These are phyloP conservation scores for Hevea brasiliensis DNA, from an alignment of 345 rosid species.

Conservation along the genomic window DNA sequence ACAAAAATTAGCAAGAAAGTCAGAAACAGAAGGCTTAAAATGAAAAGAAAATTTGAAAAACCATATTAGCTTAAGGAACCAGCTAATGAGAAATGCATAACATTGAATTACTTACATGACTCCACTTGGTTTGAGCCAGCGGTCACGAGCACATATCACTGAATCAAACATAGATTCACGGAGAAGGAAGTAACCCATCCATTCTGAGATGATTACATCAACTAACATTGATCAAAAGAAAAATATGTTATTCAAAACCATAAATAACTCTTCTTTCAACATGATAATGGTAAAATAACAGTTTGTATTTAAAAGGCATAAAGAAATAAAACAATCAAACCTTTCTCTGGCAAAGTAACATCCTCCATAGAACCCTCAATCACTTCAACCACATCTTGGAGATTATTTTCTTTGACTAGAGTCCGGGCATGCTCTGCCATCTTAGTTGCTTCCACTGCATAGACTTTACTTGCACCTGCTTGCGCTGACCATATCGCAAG, in stretches of 20 bases:
- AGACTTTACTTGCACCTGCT: constrained; percentile 98
- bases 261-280: neutral
- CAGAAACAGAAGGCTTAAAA: neutral
- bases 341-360: constrained; percentile 82
- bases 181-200: constrained; percentile 99
- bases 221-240: constrained; percentile 49
- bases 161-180: constrained; percentile 99
- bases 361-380: constrained; percentile 89
- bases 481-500: constrained; percentile 99
- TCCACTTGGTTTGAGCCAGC: constrained; percentile 92
- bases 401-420: constrained; percentile 71
- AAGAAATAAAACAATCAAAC: constrained; percentile 26
- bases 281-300: neutral
- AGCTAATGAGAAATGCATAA: neutral
- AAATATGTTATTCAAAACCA: neutral
- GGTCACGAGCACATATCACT: constrained; percentile 93
- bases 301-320: neutral
- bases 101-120: constrained; percentile 63
- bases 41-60: neutral
- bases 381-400: constrained; percentile 74
- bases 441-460: constrained; percentile 93
- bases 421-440: constrained; percentile 94
- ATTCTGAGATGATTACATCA: constrained; percentile 96
- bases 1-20: neutral
- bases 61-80: neutral